Conservation (phyloP, 805 yeast species). For the Kuraishia floccosa region DNA sequence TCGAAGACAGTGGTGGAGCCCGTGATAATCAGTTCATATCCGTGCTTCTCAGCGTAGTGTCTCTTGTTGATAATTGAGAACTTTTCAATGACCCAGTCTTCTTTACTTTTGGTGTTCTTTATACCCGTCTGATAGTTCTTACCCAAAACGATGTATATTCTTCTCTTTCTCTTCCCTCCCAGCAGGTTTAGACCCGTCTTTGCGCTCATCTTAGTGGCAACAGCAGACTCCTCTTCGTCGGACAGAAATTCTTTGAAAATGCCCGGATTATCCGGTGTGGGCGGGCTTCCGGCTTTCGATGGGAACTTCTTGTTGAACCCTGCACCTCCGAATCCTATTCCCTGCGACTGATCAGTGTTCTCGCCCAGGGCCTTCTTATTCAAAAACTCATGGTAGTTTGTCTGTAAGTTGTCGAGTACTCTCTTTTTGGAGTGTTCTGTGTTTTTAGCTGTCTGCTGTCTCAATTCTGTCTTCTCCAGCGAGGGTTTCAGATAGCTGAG, state of each 20-base stretch:
- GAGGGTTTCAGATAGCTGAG: too few species aligned
- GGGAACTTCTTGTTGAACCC: constrained; percentile 5
- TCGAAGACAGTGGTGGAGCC: constrained; percentile 9
- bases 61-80: constrained; percentile 34
- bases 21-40: constrained; percentile 31
- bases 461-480: too few species aligned
- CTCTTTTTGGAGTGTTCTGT: constrained; percentile 10
- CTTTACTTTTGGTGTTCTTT: constrained; percentile 24
- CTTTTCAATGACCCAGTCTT: constrained; percentile 34
- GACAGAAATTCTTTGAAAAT: constrained; percentile 9
- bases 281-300: constrained; percentile 16
- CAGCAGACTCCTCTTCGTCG: not conserved
- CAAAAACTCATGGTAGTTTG: constrained; percentile 11
- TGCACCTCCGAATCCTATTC: constrained; percentile 8
- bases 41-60: constrained; percentile 33
- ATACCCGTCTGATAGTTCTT: constrained; percentile 29
- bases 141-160: constrained; percentile 23
- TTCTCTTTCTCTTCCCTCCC: constrained; percentile 11
- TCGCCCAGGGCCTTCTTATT: constrained; percentile 5
- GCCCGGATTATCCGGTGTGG: constrained; percentile 13
- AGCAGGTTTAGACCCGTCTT: not conserved
- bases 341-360: constrained; percentile 6
- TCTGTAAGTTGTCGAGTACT: too few species aligned
- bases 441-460: too few species aligned
- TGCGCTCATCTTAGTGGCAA: not conserved